Evolutionary conservation across 108 stramenopile species (phyloP).

Genomic region (Fragilaria radians): DNA sequence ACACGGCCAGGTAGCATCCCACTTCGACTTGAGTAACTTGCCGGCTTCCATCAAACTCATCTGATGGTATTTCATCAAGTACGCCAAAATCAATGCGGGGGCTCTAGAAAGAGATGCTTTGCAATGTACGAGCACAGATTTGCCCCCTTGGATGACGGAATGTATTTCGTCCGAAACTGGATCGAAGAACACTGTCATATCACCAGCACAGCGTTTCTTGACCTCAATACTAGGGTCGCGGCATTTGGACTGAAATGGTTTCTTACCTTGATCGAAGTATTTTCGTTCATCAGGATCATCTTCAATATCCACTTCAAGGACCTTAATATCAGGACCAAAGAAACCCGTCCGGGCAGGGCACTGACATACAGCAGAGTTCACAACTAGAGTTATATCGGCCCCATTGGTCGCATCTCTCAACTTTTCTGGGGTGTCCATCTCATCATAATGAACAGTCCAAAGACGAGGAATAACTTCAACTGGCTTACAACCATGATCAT

Average conservation of each 20-base stretch:
- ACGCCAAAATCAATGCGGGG: slow-evolving; percentile 2
- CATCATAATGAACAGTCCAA: slow-evolving; percentile 4
- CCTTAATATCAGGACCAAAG: neutral
- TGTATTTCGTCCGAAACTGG: neutral
- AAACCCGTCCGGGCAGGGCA: neutral
- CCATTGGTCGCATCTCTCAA: neutral
- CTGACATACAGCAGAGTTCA: neutral
- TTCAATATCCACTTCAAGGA: neutral
- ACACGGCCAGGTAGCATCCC: slow-evolving; percentile 4
- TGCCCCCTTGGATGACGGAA: neutral
- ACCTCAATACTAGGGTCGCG: slow-evolving; percentile 2
- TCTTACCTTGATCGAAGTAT: neutral
- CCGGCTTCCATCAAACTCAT: neutral
- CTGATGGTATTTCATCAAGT: slow-evolving; percentile 1
- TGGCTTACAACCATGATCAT: slow-evolving; percentile 1
- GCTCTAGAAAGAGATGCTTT: neutral
- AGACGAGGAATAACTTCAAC: slow-evolving; percentile 4
- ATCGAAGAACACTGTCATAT: neutral
- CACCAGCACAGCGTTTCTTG: neutral
- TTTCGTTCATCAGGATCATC: slow-evolving; percentile 5
- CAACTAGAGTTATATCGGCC: neutral
- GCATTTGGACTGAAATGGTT: neutral
- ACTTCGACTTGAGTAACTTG: neutral
- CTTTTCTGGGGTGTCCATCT: neutral
- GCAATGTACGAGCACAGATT: slow-evolving; percentile 3